A percentile compares a stretch with the other conserved stretches of the same genome.
These are phyloP conservation scores for Calocera viscosa DNA, from an alignment of 768 basidiomycete species.

Conservation along the genomic window DNA sequence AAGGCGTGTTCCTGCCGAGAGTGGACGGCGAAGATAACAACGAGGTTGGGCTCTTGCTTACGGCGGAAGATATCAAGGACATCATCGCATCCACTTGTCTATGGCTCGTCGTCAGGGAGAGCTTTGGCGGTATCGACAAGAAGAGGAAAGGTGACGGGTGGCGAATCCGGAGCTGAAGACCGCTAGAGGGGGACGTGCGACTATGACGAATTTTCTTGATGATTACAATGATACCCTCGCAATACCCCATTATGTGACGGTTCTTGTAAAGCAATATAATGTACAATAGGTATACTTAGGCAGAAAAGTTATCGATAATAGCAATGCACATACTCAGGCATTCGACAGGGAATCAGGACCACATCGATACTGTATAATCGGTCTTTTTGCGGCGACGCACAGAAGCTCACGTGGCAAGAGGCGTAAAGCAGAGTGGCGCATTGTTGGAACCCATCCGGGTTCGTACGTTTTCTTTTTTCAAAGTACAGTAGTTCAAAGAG, in stretches of 20 bases:
- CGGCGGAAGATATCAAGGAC: conserved; percentile 90
- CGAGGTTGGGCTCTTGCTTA: conserved; percentile 38
- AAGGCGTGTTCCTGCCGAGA: conserved; percentile 13
- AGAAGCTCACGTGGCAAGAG: no score
- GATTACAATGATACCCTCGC: conserved; percentile 5
- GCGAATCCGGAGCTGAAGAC: conserved; percentile 47
- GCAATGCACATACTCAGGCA: not conserved
- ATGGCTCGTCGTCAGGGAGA: conserved; percentile 86
- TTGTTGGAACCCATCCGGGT: no score
- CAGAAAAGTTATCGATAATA: not conserved
- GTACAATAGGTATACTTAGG: not conserved
- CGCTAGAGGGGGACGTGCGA: not conserved
- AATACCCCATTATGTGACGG: not conserved
- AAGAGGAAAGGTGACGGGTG: conserved; percentile 65
- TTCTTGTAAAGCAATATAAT: not conserved
- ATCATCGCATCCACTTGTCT: conserved; percentile 73
- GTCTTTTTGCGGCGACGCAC: no score
- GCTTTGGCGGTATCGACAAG: conserved; percentile 77
- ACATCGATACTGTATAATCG: no score
- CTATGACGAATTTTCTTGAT: not conserved
- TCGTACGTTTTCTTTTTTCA: no score
- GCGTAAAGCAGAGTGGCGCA: no score
- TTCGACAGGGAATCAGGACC: no score
- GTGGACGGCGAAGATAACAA: conserved; percentile 8
- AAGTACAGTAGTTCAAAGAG: no score